These are phyloP conservation scores for Zygosaccharomyces bailii DNA, from an alignment of 805 yeast species.

Conservation along the genomic window DNA sequence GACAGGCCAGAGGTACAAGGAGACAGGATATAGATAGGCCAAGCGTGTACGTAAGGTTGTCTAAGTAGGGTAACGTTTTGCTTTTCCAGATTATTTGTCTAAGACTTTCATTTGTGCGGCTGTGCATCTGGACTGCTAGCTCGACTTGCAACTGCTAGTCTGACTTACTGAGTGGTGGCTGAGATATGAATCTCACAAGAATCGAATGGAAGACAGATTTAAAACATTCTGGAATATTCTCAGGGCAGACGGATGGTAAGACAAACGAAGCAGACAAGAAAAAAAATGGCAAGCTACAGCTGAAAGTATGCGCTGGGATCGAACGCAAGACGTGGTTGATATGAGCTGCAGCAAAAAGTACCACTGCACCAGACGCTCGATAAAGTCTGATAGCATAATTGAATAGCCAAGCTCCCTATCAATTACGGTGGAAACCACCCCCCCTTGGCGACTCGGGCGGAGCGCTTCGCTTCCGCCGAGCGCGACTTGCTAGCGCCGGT, in stretches of 20 bases:
- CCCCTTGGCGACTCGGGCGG: neutral
- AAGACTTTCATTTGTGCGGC: neutral
- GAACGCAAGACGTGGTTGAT: neutral
- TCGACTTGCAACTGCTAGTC: neutral
- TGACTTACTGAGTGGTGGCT: neutral
- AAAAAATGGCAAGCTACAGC: neutral
- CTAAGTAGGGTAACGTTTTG: neutral
- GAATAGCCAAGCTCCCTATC: neutral
- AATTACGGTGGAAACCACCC: neutral
- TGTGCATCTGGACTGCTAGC: neutral
- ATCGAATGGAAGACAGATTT: too few relatives aligned
- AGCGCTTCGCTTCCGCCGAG: neutral
- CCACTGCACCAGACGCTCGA: neutral
- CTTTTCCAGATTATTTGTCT: neutral
- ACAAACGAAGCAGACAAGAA: neutral
- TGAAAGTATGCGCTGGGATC: neutral
- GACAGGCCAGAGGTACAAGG: neutral
- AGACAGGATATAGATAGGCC: neutral
- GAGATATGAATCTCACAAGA: too few relatives aligned
- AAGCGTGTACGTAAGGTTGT: neutral
- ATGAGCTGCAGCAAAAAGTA: neutral
- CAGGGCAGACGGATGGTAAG: neutral
- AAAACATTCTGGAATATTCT: too few relatives aligned
- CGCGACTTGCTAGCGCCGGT: neutral
- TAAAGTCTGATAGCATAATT: neutral